A percentile compares a stretch with the other conserved stretches of the same genome.
Evolutionary conservation across 352 stramenopile species (phyloP).

Genomic region (Albugo candida): DNA sequence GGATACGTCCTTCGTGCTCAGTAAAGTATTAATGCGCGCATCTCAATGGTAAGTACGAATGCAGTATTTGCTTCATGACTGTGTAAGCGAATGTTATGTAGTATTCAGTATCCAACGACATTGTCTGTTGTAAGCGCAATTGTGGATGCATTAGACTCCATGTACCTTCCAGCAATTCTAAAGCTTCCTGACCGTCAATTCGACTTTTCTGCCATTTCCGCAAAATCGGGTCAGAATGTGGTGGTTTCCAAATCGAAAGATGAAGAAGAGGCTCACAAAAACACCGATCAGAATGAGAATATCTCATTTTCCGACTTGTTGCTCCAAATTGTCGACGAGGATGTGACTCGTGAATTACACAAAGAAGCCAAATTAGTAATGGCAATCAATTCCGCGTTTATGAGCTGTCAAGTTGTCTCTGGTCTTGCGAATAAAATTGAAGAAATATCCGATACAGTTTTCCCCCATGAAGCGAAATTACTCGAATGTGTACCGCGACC

Average conservation of each 20-base stretch:
- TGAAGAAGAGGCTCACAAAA: neutral
- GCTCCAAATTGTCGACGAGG: slow-evolving; percentile 54
- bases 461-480: slow-evolving; percentile 32
- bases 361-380: slow-evolving; percentile 68
- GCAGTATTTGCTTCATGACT: neutral
- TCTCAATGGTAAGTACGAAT: slow-evolving; percentile 32
- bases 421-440: slow-evolving; percentile 35
- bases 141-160: slow-evolving; percentile 64
- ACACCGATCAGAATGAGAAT: slow-evolving; percentile 3
- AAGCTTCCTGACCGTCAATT: slow-evolving; percentile 24
- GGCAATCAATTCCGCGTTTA: slow-evolving; percentile 73
- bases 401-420: slow-evolving; percentile 56
- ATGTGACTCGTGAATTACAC: slow-evolving; percentile 33
- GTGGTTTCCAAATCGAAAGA: slow-evolving; percentile 4
- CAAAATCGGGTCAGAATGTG: neutral
- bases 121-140: slow-evolving; percentile 66
- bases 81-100: slow-evolving; percentile 10
- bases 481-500: slow-evolving; percentile 54
- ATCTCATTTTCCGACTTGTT: slow-evolving; percentile 68
- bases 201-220: slow-evolving; percentile 11
- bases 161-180: slow-evolving; percentile 55
- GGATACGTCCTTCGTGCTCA: slow-evolving; percentile 68
- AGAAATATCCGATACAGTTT: slow-evolving; percentile 21
- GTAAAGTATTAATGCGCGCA: slow-evolving; percentile 58
- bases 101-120: slow-evolving; percentile 63